These are phyloP conservation scores for Psilocybe cubensis DNA, from an alignment of 768 basidiomycete species.

Conservation along the genomic window DNA sequence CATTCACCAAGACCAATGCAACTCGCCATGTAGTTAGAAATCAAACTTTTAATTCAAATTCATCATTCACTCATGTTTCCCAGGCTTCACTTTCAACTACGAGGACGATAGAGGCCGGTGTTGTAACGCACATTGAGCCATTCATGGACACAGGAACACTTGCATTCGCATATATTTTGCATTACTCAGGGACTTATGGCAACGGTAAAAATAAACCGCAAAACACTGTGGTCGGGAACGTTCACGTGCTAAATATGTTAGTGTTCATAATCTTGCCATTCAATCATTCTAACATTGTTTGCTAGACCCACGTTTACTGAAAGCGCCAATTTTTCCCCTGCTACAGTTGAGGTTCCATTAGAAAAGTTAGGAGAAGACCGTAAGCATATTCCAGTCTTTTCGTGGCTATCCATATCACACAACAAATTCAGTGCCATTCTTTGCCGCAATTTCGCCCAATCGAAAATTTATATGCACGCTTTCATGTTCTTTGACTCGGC, in stretches of 20 bases:
- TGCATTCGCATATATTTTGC: constrained; percentile 52
- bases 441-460: constrained; percentile 62
- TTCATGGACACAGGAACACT: constrained; percentile 34
- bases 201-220: constrained; percentile 27
- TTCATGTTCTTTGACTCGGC: constrained; percentile 45
- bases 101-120: constrained; percentile 46
- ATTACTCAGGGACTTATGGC: constrained; percentile 46
- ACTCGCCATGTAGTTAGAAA: neutral
- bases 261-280: constrained; percentile 16
- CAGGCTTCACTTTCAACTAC: constrained; percentile 33
- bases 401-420: constrained; percentile 7
- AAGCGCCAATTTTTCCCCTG: constrained; percentile 52
- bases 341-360: constrained; percentile 46
- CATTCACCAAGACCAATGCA: constrained; percentile 10
- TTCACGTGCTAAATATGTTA: constrained; percentile 59
- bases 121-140: constrained; percentile 51
- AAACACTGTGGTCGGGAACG: constrained; percentile 49
- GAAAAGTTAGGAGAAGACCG: constrained; percentile 52
- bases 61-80: too few species aligned
- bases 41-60: too few species aligned
- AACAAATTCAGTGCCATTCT: constrained; percentile 56
- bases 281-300: constrained; percentile 4
- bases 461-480: constrained; percentile 55
- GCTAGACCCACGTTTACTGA: constrained; percentile 56
- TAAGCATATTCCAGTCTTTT: constrained; percentile 30